Percentiles rank a stretch among this genome's conserved stretches.
Conservation (phyloP, 768 basidiomycete species). For the Pisolithus orientalis region DNA sequence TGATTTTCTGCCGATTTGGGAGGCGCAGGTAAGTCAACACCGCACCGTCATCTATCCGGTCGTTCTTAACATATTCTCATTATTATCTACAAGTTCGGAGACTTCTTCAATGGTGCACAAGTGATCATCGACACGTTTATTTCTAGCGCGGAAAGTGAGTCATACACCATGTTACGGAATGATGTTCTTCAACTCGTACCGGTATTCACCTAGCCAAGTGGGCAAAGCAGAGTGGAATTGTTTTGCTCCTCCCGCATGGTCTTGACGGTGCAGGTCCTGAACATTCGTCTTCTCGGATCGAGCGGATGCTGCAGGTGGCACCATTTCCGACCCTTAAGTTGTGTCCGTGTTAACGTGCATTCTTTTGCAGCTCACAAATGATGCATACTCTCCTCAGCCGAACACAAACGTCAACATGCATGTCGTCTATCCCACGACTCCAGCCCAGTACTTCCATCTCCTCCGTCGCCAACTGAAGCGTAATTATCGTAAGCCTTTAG, state of each 20-base stretch:
- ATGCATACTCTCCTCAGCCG: constrained; percentile 36
- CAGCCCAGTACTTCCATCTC: constrained; percentile 91
- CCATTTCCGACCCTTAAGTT: too few species aligned
- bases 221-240: constrained; percentile 86
- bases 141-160: constrained; percentile 75
- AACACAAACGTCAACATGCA: constrained; percentile 70
- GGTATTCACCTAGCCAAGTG: constrained; percentile 65
- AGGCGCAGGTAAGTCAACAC: constrained; percentile 60
- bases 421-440: constrained; percentile 79
- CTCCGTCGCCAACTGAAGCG: constrained; percentile 80
- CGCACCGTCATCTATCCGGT: not conserved
- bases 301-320: constrained; percentile 82
- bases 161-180: too few species aligned
- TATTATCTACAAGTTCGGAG: constrained; percentile 56
- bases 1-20: constrained; percentile 80
- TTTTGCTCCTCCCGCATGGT: constrained; percentile 83
- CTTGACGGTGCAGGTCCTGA: constrained; percentile 91
- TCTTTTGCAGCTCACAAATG: constrained; percentile 65
- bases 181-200: not conserved
- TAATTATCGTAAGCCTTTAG: constrained; percentile 81
- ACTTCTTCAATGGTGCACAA: constrained; percentile 89
- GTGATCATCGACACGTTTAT: constrained; percentile 88
- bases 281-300: constrained; percentile 84
- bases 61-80: not conserved
- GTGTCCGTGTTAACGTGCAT: not conserved